Evolutionary conservation across 2,329 filamentous ascomycete genomes (phyloP), one percentile per base, ranked within the genome.

Genomic region (Orbilia oligospora): DNA sequence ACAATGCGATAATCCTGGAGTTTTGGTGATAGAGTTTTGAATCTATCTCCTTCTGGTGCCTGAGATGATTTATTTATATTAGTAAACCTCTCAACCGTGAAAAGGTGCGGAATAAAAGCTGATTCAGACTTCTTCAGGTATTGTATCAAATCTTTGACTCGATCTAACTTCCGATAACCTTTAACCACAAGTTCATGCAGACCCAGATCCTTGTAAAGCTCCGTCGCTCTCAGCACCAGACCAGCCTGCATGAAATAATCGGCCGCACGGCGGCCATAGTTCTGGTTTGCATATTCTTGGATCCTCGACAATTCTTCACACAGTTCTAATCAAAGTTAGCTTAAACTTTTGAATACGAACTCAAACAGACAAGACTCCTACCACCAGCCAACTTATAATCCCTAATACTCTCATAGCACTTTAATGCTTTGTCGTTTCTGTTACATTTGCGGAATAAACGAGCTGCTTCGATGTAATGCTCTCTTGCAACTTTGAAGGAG

Each of bases 361-460:
- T 5, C 4, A 14, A 5, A 48, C 12, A 16, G 2, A 46, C 6
- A 20, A 5, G n/a, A 49, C 16, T 14, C 68, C 36, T 20, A 71
- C 69, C 33, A 16, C 20, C 69, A 49, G 69, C 69, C 27, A 44
- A 2, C 20, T 33, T 9, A 22, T 53, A 71, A 5, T 56, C 69
- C 38, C 56, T 65, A 5, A 71, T 71, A 22, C 69, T 71, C 24
- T 71, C 69, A 9, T 53, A 65, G 30, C 69, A 71, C 18, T 55
- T 71, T 6, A 71, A 9, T 2, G 58, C 69, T 16, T 36, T 71
- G n/a, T 71, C 58, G 12, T 44, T 10, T 12, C 20, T 41, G 22
- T 56, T 33, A 9, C 69, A 71, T 5, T 20, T 36, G 3, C 41
- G 20, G 24, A 55, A 71, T 16, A 71, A 33, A 24, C 24, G 22